phyloP scores from a whole-genome alignment of 495 filamentous ascomycete species.

The Lasiosphaeriaceae sp. region DNA sequence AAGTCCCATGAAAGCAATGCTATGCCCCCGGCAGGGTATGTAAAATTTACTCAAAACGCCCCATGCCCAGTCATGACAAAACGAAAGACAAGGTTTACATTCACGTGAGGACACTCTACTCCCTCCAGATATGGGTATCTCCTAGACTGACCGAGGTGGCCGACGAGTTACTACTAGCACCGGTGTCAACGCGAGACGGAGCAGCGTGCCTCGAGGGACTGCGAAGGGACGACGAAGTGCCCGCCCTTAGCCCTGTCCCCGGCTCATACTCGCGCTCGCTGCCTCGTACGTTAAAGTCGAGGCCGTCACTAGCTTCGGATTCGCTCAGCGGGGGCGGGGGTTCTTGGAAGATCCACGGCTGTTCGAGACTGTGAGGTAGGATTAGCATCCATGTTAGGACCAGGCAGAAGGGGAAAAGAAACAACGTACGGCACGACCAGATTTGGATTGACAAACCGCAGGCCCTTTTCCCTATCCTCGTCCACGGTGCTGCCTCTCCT shows the following conservation, averaged over 20 bases:
- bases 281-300: conserved; percentile 2
- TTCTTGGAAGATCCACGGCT: conserved; percentile 51
- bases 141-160: conserved; percentile 51
- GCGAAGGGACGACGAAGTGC: conserved; percentile 15
- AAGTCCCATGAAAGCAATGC: too few species aligned
- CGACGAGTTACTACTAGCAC: conserved; percentile 18
- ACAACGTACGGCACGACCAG: conserved; percentile 58
- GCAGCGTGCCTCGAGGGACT: conserved; percentile 9
- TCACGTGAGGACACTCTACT: background rate
- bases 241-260: background rate
- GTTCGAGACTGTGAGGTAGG: conserved; percentile 34
- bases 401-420: background rate
- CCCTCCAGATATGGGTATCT: conserved; percentile 51
- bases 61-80: background rate
- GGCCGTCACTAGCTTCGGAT: conserved; percentile 11
- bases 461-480: conserved; percentile 60
- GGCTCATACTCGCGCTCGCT: conserved; percentile 8
- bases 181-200: background rate
- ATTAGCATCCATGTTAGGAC: conserved; percentile 8
- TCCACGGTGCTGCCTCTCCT: conserved; percentile 54
- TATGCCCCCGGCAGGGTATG: too few species aligned
- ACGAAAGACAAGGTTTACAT: background rate
- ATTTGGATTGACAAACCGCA: conserved; percentile 71
- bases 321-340: conserved; percentile 34
- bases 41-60: conserved; percentile 1